A percentile compares a stretch with the other conserved stretches of the same genome.
phyloP scores from a whole-genome alignment of 306 rosid genomes.

The Canavalia gladiata region DNA sequence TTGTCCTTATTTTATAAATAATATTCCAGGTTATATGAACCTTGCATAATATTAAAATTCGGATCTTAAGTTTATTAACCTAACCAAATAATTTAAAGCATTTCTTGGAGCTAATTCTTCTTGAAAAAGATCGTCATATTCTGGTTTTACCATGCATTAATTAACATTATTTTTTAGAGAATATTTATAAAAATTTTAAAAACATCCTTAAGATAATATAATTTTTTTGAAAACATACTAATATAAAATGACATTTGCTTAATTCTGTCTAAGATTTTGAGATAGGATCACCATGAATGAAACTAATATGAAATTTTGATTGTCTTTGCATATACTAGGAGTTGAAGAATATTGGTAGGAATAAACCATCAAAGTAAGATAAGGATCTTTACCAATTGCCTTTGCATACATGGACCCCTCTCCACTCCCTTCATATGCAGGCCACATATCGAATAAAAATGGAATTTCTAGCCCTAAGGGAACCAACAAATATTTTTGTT shows the following conservation, averaged over 20 bases:
- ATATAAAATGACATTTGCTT: background rate
- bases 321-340: background rate
- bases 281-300: background rate
- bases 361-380: conserved; percentile 40
- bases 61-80: background rate
- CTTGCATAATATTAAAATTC: background rate
- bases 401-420: conserved; percentile 39
- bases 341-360: conserved; percentile 39
- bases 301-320: conserved; percentile 2
- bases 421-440: conserved; percentile 27
- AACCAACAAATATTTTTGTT: conserved; percentile 9
- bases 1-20: background rate
- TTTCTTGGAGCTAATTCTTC: background rate
- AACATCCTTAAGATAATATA: no score
- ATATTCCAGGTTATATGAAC: background rate
- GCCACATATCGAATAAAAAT: background rate
- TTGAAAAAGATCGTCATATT: no score
- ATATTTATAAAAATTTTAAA: no score
- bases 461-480: conserved; percentile 31
- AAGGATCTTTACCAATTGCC: conserved; percentile 31
- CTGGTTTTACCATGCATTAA: no score
- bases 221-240: no score
- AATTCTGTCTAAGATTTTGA: background rate
- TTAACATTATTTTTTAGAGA: no score
- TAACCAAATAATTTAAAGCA: background rate